phyloP scores from a whole-genome alignment of 805 yeast genomes.

The Monosporozyma solicola region DNA sequence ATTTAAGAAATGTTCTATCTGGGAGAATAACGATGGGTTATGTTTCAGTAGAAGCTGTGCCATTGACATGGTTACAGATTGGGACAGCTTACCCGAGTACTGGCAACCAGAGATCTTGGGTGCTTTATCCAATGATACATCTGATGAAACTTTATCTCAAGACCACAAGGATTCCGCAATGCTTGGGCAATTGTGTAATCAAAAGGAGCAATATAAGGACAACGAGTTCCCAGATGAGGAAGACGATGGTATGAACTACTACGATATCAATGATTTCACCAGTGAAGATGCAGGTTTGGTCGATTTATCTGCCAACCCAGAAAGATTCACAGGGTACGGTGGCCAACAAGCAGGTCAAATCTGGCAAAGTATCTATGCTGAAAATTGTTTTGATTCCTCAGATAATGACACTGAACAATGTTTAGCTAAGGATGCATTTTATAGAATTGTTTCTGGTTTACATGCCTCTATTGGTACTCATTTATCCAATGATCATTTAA shows the following conservation, averaged over 20 bases:
- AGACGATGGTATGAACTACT: conserved; percentile 49
- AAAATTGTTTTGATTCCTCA: conserved; percentile 67
- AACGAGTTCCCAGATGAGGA: conserved; percentile 5
- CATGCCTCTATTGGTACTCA: conserved; percentile 95
- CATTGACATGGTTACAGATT: conserved; percentile 72
- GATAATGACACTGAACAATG: conserved; percentile 46
- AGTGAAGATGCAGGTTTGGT: conserved; percentile 72
- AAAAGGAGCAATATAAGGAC: conserved; percentile 8
- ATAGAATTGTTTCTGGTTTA: conserved; percentile 81
- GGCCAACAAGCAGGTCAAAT: conserved; percentile 88
- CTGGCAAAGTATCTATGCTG: conserved; percentile 88
- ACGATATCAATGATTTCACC: conserved; percentile 52
- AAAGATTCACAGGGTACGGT: conserved; percentile 91
- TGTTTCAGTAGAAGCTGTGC: conserved; percentile 88
- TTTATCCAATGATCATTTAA: conserved; percentile 71
- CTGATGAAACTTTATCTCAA: conserved; percentile 20
- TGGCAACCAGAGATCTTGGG: conserved; percentile 66
- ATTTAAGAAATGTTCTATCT: conserved; percentile 76
- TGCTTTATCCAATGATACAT: conserved; percentile 26
- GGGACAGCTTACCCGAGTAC: conserved; percentile 58
- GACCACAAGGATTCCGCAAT: conserved; percentile 29
- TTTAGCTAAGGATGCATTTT: conserved; percentile 81
- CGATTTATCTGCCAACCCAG: conserved; percentile 82
- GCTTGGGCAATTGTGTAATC: conserved; percentile 32
- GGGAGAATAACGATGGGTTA: conserved; percentile 67